Base-by-base conservation (phyloP, 768 basidiomycete genomes). In the Cyclocybe cylindracea region DNA sequence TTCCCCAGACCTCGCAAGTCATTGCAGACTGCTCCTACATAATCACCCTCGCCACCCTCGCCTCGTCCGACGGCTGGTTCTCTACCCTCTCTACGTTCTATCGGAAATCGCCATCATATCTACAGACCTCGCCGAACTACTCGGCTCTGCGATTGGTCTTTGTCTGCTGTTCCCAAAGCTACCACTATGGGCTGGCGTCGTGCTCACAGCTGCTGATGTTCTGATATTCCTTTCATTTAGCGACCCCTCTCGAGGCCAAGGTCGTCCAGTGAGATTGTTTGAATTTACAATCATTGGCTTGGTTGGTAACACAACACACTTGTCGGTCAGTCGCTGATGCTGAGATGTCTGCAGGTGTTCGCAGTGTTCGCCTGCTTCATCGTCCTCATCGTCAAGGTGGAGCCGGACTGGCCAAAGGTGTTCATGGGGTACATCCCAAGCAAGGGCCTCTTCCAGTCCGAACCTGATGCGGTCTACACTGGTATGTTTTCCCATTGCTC, bases 341-440 rank as follows among this genome's bases (percentile, higher is more conserved):
- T 64, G 41, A 10, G 14, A 32, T n/a, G 39, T 32, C 29, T 39
- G 53, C 58, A 77, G 83, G 78, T 81, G 32, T 57, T 87, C 7
- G 70, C 76, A 16, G 85, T 91, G 0, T 80, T 92, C 38, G 72
- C 79, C 9, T 86, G 83, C 64, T 89, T 91, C 72, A 70, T 79
- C 34, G 73, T 85, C 31, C 76, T 93, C 46, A 76, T 90, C 38
- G 73, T 85, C 43, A 79, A 77, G 63, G 78, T 87, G 18, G 52
- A 72, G n/a, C 82, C 89, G 4, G 61, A 79, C 32, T 91, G 89
- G 89, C 69, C 75, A 29, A 64, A 79, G 32, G 83, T 82, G 4
- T 90, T 92, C 66, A 59, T 76, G 35, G 89, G 89, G 11, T 88
- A 78, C 55, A 62, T 89, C n/a, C 89, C 87, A 0, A 80, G 80